Evolutionary conservation across 192 early-diverging fungal genomes (phyloP).

Genomic region (Mortierella hygrophila): DNA sequence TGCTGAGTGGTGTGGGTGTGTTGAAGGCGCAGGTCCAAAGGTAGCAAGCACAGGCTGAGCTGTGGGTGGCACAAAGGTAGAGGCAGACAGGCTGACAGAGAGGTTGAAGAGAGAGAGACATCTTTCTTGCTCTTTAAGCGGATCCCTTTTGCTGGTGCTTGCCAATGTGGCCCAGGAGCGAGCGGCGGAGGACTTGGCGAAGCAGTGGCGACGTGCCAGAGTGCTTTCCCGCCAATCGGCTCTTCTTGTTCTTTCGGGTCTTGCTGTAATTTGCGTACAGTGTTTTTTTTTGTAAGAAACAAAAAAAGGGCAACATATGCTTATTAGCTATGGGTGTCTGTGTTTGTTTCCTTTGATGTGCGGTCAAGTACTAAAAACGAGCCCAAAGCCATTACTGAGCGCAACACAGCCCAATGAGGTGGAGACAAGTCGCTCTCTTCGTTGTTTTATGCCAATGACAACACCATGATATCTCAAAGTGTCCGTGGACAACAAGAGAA

Average conservation of each 20-base stretch:
- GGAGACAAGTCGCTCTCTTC: background rate
- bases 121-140: background rate
- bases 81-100: background rate
- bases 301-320: slow-evolving; percentile 12
- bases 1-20: background rate
- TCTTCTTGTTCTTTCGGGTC: slow-evolving; percentile 54
- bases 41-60: background rate
- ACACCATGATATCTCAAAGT: background rate
- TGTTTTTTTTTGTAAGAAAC: slow-evolving; percentile 4
- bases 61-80: background rate
- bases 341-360: background rate
- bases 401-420: background rate
- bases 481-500: background rate
- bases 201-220: slow-evolving; percentile 57
- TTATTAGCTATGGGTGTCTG: slow-evolving; percentile 33
- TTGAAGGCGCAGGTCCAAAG: background rate
- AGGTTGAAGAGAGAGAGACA: background rate
- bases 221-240: slow-evolving; percentile 52
- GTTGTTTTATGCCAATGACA: background rate
- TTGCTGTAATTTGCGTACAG: slow-evolving; percentile 29
- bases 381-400: background rate
- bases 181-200: slow-evolving; percentile 55
- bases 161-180: slow-evolving; percentile 50
- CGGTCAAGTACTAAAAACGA: background rate
- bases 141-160: slow-evolving; percentile 49